These are phyloP conservation scores for Pseudogymnoascus sp. DNA, from an alignment of 2,329 filamentous ascomycete species.

Conservation along the genomic window DNA sequence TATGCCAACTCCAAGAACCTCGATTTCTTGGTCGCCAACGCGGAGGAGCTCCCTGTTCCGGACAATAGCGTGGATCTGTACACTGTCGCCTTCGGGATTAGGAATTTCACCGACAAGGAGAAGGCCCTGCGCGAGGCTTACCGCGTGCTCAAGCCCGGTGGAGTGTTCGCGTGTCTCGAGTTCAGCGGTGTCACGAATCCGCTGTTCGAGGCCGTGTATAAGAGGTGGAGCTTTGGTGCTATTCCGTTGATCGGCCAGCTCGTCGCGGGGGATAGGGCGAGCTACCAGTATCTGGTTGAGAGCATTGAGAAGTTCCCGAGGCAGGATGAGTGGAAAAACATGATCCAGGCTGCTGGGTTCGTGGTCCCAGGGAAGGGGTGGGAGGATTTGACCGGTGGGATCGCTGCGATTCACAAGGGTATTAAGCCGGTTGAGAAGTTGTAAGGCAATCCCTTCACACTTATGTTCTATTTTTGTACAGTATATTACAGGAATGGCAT, in stretches of 20 bases:
- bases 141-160: slow-evolving; percentile 86
- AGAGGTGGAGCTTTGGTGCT: slow-evolving; percentile 89
- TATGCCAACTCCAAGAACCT: slow-evolving; percentile 50
- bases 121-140: slow-evolving; percentile 75
- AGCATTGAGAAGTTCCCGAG: slow-evolving; percentile 91
- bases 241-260: slow-evolving; percentile 94
- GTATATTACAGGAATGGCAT: slow-evolving; percentile 13
- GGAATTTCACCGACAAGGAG: slow-evolving; percentile 92
- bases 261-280: slow-evolving; percentile 87
- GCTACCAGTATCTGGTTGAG: slow-evolving; percentile 97
- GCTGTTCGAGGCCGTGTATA: slow-evolving; percentile 79
- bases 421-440: slow-evolving; percentile 60
- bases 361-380: slow-evolving; percentile 74
- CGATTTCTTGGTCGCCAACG: slow-evolving; percentile 83
- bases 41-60: slow-evolving; percentile 66
- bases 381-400: slow-evolving; percentile 85
- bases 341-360: slow-evolving; percentile 83
- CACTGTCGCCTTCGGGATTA: slow-evolving; percentile 94
- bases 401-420: slow-evolving; percentile 94
- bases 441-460: slow-evolving; percentile 11
- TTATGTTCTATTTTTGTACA: not conserved
- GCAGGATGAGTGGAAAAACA: slow-evolving; percentile 74
- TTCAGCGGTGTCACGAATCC: slow-evolving; percentile 74
- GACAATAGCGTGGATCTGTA: slow-evolving; percentile 81
- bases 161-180: slow-evolving; percentile 93